Base-by-base conservation (phyloP, 1,284 basidiomycete species). In the Peniophora sp. region DNA sequence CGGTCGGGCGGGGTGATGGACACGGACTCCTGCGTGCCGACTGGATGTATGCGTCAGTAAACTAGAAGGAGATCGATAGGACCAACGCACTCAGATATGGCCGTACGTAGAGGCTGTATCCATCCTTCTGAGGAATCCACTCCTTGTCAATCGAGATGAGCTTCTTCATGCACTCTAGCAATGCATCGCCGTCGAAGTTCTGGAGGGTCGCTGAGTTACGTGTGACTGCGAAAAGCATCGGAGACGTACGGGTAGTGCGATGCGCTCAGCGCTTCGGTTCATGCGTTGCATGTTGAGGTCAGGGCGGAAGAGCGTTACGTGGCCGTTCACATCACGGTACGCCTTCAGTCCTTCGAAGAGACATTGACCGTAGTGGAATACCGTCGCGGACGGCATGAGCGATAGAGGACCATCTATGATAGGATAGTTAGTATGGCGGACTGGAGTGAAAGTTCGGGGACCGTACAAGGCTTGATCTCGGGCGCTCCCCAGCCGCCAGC, bases 261-360 rank as follows among this genome's bases (percentile, higher is more conserved):
- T 71, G 35, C 88, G 77, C 50, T 66, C 50, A 12, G 91, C 91
- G 57, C 86, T 91, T 35, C 58, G 77, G 68, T 91, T 91, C 89
- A 94, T 90, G 35, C 91, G 81, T 65, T 82, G 83, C 95, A 99
- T 98, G 74, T 99, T 99, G 87, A 95, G 96, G 65, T 99, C 93
- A 1, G 97, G 97, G 49, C 97, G 77, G 78, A 99, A 99, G 55
- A 99, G 70, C 12, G 91, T 84, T 12, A 97, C 80, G 48, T 79
- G 82, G 20, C 90, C 94, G 46, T 85, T 73, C 48, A 81, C 71
- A 58, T 89, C 85, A 52, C 86, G 78, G 72, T 98, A 99, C 0
- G 95, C 96, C 67, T 99, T 99, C 79, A 97, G 82, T 22, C 96
- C 96, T 66, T 99, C 96, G 62, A 99, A 99, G 50, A 91, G 64